A percentile compares a stretch with the other conserved stretches of the same genome.
These are phyloP conservation scores for Colletotrichum destructivum DNA, from an alignment of 2,329 filamentous ascomycete genomes.

Conservation along the genomic window DNA sequence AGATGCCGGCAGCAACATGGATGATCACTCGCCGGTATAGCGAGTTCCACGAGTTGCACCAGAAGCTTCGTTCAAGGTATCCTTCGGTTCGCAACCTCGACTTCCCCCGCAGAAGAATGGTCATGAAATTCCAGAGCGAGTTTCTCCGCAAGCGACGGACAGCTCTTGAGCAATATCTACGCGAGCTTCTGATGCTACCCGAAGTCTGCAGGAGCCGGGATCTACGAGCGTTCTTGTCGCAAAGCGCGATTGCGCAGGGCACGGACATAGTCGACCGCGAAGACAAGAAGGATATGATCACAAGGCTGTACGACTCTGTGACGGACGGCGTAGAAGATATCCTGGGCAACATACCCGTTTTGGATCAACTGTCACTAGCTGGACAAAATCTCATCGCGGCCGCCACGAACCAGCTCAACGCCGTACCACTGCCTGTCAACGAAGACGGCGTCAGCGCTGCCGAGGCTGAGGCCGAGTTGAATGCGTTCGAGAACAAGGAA, in stretches of 20 bases:
- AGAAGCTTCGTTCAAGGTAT: conserved; percentile 87
- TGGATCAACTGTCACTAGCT: conserved; percentile 93
- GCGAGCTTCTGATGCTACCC: conserved; percentile 85
- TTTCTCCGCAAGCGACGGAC: conserved; percentile 91
- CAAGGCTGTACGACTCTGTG: conserved; percentile 95
- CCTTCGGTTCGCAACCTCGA: conserved; percentile 90
- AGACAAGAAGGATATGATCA: conserved; percentile 89
- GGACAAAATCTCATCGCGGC: conserved; percentile 92
- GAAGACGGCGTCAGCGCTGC: conserved; percentile 69
- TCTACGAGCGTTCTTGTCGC: conserved; percentile 91
- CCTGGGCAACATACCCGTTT: conserved; percentile 92
- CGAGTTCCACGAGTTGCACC: conserved; percentile 96
- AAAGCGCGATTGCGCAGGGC: conserved; percentile 81
- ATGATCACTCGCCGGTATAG: conserved; percentile 93
- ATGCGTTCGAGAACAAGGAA: conserved; percentile 91
- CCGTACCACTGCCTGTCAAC: conserved; percentile 65
- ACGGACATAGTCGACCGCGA: conserved; percentile 71
- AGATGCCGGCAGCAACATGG: conserved; percentile 98
- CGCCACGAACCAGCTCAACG: conserved; percentile 75
- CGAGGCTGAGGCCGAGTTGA: conserved; percentile 94
- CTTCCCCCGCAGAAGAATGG: conserved; percentile 91
- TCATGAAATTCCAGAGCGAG: conserved; percentile 97
- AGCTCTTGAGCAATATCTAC: conserved; percentile 88
- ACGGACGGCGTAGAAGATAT: conserved; percentile 99
- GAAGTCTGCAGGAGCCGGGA: conserved; percentile 96